Evolutionary conservation across 805 yeast genomes (phyloP), one percentile per base, ranked within the genome.

Genomic region (Metschnikowia gruessii): DNA sequence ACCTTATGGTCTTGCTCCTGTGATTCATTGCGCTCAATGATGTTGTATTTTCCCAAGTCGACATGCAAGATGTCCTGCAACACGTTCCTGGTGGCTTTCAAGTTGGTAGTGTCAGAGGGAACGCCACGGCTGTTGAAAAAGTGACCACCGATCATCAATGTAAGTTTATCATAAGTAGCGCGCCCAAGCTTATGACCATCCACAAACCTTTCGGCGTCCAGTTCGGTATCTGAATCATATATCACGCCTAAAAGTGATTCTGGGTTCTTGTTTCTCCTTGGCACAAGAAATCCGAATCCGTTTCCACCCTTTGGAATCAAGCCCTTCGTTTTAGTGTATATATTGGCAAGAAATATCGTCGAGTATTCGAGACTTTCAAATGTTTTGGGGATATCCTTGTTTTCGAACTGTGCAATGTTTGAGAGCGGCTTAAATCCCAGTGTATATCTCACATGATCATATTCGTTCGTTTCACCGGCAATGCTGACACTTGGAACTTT

Each of bases 61-160:
- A 69, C 54, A 2, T 50, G 50, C 43, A 68, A 56, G 12, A 61
- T 61, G 3, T 60, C 46, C 26, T 49, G 35, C 30, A 72, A 50
- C 4, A 63, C 58, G 10, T 60, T 51, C 30, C 61, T 60, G 8
- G 65, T 58, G 16, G 66, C 63, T 36, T 56, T 58, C 12, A 68
- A 35, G 34, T 60, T 61, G 4, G 64, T 40, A 8, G 46, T 43
- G 10, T 56, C 21, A 0, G 74, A 65, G 1, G 76, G 75, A 10
- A 68, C 51, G 3, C 61, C 63, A 13, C 57, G 42, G 7, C 60
- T 45, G 21, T 67, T 62, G 42, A 65, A 68, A 28, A 62, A 74
- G 57, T 85, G 87, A 0, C 97, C 97, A 4, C 97, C 97, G 55
- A 90, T 68, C 97, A 92, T 92, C 21, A 88, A 76, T 0, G 99